These are phyloP conservation scores for Trametes coccinea DNA, from an alignment of 768 basidiomycete genomes.

Conservation along the genomic window DNA sequence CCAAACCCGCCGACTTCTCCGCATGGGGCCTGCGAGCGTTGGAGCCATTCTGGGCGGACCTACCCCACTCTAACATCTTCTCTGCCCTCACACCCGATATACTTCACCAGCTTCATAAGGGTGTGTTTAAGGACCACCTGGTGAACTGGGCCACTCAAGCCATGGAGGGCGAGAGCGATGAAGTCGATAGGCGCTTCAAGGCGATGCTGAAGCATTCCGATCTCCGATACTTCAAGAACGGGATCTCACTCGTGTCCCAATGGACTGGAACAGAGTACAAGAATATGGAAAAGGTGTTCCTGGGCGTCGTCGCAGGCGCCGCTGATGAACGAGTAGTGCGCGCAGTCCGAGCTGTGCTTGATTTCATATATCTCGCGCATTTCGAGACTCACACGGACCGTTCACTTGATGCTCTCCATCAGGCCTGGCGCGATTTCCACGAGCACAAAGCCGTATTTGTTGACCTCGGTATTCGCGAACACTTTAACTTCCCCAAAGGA, in stretches of 20 bases:
- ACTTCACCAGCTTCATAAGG: slow-evolving; percentile 11
- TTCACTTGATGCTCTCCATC: too few species aligned
- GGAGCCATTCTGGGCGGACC: slow-evolving; percentile 40
- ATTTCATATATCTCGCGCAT: too few species aligned
- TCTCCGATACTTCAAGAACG: slow-evolving; percentile 43
- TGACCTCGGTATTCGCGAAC: slow-evolving; percentile 21
- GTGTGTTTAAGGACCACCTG: slow-evolving; percentile 38
- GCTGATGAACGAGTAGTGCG: not conserved
- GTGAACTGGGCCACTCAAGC: slow-evolving; percentile 25
- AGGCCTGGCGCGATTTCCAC: too few species aligned
- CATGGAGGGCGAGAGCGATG: slow-evolving; percentile 22
- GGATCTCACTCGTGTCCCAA: slow-evolving; percentile 41
- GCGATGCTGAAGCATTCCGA: slow-evolving; percentile 33
- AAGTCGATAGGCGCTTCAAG: slow-evolving; percentile 40
- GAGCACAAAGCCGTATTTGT: slow-evolving; percentile 30
- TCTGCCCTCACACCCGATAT: slow-evolving; percentile 39
- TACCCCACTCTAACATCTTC: slow-evolving; percentile 5
- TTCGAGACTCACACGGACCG: too few species aligned
- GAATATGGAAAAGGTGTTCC: slow-evolving; percentile 30
- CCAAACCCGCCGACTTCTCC: slow-evolving; percentile 9
- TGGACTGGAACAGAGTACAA: slow-evolving; percentile 47
- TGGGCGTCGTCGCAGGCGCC: slow-evolving; percentile 29
- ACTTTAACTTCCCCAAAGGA: slow-evolving; percentile 36
- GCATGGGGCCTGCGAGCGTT: slow-evolving; percentile 16
- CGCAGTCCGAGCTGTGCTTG: too few species aligned